These are phyloP conservation scores for Fusarium sororula DNA, from an alignment of 2,329 filamentous ascomycete species.

Conservation along the genomic window DNA sequence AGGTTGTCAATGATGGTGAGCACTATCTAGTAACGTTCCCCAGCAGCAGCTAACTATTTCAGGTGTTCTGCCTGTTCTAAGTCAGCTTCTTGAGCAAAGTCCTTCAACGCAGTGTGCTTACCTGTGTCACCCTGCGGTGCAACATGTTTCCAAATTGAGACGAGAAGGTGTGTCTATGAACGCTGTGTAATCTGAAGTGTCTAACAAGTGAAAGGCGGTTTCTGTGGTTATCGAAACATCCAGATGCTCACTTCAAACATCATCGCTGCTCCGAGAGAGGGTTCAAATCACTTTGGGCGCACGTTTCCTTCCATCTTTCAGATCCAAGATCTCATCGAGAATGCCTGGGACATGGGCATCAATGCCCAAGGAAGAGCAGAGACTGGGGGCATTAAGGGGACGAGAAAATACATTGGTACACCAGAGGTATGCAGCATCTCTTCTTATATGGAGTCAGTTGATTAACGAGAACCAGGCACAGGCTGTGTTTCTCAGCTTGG, in stretches of 20 bases:
- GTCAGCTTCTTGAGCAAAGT: slow-evolving; percentile 72
- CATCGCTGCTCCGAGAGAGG: slow-evolving; percentile 64
- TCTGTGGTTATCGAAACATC: slow-evolving; percentile 95
- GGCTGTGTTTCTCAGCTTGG: slow-evolving; percentile 76
- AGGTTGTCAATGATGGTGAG: slow-evolving; percentile 63
- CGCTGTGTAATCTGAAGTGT: background rate
- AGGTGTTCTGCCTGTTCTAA: slow-evolving; percentile 70
- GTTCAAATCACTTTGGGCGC: slow-evolving; percentile 67
- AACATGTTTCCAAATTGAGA: slow-evolving; percentile 84
- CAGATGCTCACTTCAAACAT: slow-evolving; percentile 90
- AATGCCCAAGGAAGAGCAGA: slow-evolving; percentile 78
- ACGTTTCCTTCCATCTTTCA: slow-evolving; percentile 79
- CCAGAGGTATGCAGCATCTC: slow-evolving; percentile 70
- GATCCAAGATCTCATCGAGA: slow-evolving; percentile 87
- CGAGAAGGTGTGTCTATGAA: slow-evolving; percentile 65
- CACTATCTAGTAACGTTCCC: too few species aligned
- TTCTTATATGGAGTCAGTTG: background rate
- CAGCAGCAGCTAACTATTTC: slow-evolving; percentile 28
- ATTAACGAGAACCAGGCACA: slow-evolving; percentile 66
- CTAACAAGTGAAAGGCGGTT: slow-evolving; percentile 68
- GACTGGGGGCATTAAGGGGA: slow-evolving; percentile 87
- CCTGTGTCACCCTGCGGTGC: slow-evolving; percentile 78
- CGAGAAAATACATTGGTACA: slow-evolving; percentile 94
- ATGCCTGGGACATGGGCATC: slow-evolving; percentile 87
- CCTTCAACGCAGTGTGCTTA: slow-evolving; percentile 72